These are phyloP conservation scores for Russula brevipes DNA, from an alignment of 768 basidiomycete species.

Conservation along the genomic window DNA sequence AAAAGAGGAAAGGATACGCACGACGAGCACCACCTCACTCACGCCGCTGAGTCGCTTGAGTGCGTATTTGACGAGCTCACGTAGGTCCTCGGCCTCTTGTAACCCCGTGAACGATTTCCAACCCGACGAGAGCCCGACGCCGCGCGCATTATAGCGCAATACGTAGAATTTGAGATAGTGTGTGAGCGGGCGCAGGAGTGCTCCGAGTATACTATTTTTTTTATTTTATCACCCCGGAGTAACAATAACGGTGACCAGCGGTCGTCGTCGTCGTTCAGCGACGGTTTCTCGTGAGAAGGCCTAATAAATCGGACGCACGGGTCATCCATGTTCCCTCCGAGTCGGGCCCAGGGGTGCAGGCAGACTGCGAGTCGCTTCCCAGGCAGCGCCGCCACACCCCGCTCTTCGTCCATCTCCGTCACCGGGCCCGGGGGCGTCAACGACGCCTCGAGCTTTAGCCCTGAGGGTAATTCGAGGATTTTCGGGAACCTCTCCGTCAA, in stretches of 20 bases:
- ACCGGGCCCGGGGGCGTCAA: slow-evolving; percentile 15
- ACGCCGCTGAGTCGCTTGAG: slow-evolving; percentile 41
- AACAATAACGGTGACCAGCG: background rate
- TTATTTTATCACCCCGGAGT: background rate
- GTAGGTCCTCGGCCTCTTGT: slow-evolving; percentile 64
- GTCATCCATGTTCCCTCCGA: slow-evolving; percentile 72
- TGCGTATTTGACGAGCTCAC: slow-evolving; percentile 55
- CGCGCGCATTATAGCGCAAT: slow-evolving; percentile 71
- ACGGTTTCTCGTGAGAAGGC: background rate
- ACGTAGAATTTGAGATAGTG: slow-evolving; percentile 48
- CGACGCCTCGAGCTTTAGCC: slow-evolving; percentile 18
- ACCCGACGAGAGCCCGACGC: slow-evolving; percentile 69
- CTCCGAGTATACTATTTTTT: slow-evolving; percentile 41
- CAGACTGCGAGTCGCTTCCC: slow-evolving; percentile 56
- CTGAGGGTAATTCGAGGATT: slow-evolving; percentile 19
- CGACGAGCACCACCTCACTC: slow-evolving; percentile 52
- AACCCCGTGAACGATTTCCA: slow-evolving; percentile 69
- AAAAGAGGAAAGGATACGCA: slow-evolving; percentile 34
- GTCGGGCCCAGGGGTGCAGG: slow-evolving; percentile 82
- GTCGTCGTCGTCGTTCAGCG: background rate
- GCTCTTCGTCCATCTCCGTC: slow-evolving; percentile 20
- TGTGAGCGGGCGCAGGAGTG: slow-evolving; percentile 41
- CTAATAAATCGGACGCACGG: slow-evolving; percentile 46
- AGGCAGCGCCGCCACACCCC: background rate
- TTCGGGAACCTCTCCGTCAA: slow-evolving; percentile 10